Evolutionary conservation across 352 stramenopile genomes (phyloP), one percentile per base, ranked within the genome.

Genomic region (Sclerospora graminicola): DNA sequence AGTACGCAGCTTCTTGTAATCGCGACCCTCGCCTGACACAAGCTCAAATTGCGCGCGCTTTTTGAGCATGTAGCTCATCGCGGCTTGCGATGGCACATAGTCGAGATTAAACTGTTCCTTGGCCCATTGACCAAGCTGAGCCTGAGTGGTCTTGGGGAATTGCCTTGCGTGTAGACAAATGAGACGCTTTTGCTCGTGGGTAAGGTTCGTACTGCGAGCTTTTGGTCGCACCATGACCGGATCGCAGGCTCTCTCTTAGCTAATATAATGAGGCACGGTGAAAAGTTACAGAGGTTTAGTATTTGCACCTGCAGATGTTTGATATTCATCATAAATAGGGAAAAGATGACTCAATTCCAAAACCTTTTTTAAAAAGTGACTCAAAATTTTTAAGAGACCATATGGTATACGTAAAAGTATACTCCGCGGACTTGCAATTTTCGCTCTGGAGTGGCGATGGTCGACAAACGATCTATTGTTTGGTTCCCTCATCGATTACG

Each of bases 11-110:
- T 80, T 81, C 53, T 89, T 89, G 56, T 73, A 70, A 31, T 74
- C 74, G 48, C 76, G 69, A 40, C 82, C 74, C 34, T 89, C 75
- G 53, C 67, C 74, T 41, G 70, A 66, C 54, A 89, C 75, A 57
- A 84, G 70, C 51, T 84, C 72, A 40, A 84, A 83, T 38, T 70
- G 63, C 31, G 71, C 63, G 36, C 70, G 68, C 28, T 68, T 71
- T 57, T 87, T 86, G 46, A 89, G 72, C 66, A 80, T 83, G 60
- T 87, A 78, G 40, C 72, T 86, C 51, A 89, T 86, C 21, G 74
- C 76, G 31, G 78, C 80, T 59, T 89, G 78, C 48, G 78, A 87
- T 44, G 78, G 78, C 46, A 72, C 61, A 42, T 73, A 67, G 13
- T 63, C 35, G 8, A 89, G 60, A 9, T 43, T 41, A 47, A 89